Evolutionary conservation across 305 asterid genomes (phyloP).

Genomic region (Vinca major): DNA sequence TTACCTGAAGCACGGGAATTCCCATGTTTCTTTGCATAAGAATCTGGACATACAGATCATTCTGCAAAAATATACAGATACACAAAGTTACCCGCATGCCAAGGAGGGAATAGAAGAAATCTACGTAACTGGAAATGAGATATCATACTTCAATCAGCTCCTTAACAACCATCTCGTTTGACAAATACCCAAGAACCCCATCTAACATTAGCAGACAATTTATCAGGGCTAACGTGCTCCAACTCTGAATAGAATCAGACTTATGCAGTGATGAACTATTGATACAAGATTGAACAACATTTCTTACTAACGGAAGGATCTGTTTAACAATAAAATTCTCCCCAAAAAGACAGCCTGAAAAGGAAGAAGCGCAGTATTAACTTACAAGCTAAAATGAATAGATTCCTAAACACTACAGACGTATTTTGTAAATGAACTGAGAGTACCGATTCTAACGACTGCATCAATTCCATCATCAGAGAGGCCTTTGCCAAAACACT

Average conservation of each 20-base stretch:
- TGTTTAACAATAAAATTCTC: slow-evolving; percentile 65
- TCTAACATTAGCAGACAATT: slow-evolving; percentile 68
- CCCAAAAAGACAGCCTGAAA: slow-evolving; percentile 83
- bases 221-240: slow-evolving; percentile 63
- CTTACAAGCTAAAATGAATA: slow-evolving; percentile 20
- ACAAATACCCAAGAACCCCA: slow-evolving; percentile 62
- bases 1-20: slow-evolving; percentile 65
- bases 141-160: slow-evolving; percentile 77
- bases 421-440: slow-evolving; percentile 15
- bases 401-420: slow-evolving; percentile 11
- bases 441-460: slow-evolving; percentile 78
- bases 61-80: slow-evolving; percentile 41
- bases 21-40: slow-evolving; percentile 64
- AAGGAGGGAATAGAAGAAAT: neutral
- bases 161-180: slow-evolving; percentile 55
- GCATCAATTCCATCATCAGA: slow-evolving; percentile 81
- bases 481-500: slow-evolving; percentile 90
- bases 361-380: slow-evolving; percentile 20
- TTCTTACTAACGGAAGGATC: slow-evolving; percentile 62
- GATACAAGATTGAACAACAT: slow-evolving; percentile 55
- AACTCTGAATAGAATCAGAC: slow-evolving; percentile 79
- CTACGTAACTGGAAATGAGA: slow-evolving; percentile 11
- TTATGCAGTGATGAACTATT: slow-evolving; percentile 39
- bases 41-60: slow-evolving; percentile 53
- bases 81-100: slow-evolving; percentile 10